Conservation (phyloP, 345 rosid species). For the Acer negundo region DNA sequence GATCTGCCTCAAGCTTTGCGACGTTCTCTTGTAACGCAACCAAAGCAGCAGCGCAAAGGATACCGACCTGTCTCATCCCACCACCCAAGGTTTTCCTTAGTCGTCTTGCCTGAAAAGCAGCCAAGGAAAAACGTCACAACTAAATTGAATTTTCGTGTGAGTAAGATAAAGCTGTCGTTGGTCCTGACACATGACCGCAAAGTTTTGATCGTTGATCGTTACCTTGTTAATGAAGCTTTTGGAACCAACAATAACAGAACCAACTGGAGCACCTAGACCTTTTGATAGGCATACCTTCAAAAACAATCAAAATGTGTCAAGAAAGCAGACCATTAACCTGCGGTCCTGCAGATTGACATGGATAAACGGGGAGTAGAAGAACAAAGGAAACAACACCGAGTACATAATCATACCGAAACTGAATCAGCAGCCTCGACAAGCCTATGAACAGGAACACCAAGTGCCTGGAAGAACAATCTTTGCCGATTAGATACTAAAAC, state of each 20-base stretch:
- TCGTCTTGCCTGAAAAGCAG: constrained; percentile 63
- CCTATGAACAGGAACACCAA: constrained; percentile 77
- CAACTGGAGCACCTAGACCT: constrained; percentile 95
- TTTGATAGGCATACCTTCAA: constrained; percentile 77
- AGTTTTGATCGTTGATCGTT: not conserved
- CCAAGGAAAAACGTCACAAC: not conserved
- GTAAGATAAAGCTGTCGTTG: not conserved
- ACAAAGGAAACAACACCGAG: not conserved
- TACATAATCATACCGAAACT: constrained; percentile 51
- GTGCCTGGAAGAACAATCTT: constrained; percentile 56
- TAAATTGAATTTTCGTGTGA: not conserved
- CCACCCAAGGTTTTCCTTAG: constrained; percentile 93
- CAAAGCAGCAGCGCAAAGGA: constrained; percentile 83
- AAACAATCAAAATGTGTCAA: not conserved
- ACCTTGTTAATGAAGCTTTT: constrained; percentile 75
- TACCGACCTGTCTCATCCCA: constrained; percentile 91
- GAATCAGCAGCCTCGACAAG: constrained; percentile 91
- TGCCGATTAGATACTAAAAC: constrained; percentile 20
- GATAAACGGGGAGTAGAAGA: not conserved
- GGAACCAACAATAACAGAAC: constrained; percentile 89
- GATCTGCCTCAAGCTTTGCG: constrained; percentile 71
- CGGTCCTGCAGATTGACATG: not conserved
- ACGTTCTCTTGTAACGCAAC: constrained; percentile 72
- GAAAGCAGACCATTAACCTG: not conserved
- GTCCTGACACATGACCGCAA: not conserved